phyloP scores from a whole-genome alignment of 2,329 filamentous ascomycete species.

The Aplosporella prunicola region DNA sequence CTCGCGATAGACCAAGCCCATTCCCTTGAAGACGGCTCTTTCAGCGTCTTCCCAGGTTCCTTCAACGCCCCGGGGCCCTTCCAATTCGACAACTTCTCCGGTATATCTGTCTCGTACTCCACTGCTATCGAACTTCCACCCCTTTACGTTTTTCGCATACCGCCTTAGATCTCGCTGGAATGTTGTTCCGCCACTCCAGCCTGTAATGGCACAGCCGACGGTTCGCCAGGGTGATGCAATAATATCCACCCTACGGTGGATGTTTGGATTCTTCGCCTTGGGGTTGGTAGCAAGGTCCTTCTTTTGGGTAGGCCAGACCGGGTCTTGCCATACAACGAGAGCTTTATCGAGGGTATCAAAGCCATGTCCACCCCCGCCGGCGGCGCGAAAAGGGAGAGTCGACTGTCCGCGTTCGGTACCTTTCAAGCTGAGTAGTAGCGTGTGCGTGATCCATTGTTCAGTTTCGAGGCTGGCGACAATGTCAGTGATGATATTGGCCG shows the following conservation, averaged over 20 bases:
- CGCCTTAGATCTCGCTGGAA: constrained; percentile 78
- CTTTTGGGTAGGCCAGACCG: constrained; percentile 33
- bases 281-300: constrained; percentile 26
- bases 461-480: constrained; percentile 63
- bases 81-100: constrained; percentile 63
- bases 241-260: constrained; percentile 82
- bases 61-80: constrained; percentile 38
- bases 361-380: constrained; percentile 43
- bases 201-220: constrained; percentile 75
- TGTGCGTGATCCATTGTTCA: constrained; percentile 68
- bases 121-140: constrained; percentile 84
- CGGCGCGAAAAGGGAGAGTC: constrained; percentile 45
- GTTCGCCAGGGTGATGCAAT: constrained; percentile 85
- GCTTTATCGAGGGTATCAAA: constrained; percentile 91
- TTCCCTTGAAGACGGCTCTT: constrained; percentile 65
- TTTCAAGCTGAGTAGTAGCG: constrained; percentile 58
- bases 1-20: constrained; percentile 49
- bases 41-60: constrained; percentile 62
- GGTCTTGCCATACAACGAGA: constrained; percentile 83
- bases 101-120: constrained; percentile 61
- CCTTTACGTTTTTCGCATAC: constrained; percentile 63
- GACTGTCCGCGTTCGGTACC: constrained; percentile 66
- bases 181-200: constrained; percentile 82
- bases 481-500: constrained; percentile 59
- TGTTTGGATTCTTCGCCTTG: constrained; percentile 54